Evolutionary conservation across 257 asterid genomes (phyloP).

Genomic region (Henckelia pumila): DNA sequence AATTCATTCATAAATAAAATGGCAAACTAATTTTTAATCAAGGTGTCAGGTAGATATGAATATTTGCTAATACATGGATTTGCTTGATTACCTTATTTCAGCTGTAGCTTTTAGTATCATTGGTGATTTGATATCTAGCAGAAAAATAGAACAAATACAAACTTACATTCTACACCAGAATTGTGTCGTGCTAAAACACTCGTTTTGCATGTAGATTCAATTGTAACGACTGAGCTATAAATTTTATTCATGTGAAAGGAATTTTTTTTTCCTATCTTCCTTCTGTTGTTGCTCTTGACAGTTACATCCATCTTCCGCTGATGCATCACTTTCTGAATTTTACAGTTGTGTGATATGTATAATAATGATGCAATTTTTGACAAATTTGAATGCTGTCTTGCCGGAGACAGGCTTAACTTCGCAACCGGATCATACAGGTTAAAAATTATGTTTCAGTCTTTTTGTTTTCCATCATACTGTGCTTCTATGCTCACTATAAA

Average conservation of each 20-base stretch:
- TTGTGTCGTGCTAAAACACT: background rate
- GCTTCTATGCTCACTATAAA: conserved; percentile 4
- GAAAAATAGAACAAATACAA: too few relatives aligned
- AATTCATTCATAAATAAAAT: background rate
- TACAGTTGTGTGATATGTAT: conserved; percentile 66
- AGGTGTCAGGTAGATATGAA: background rate
- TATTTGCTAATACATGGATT: background rate
- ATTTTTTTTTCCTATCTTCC: background rate
- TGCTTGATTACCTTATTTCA: background rate
- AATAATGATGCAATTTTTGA: conserved; percentile 73
- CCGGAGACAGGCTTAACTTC: conserved; percentile 58
- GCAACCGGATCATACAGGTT: conserved; percentile 86
- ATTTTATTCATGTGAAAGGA: background rate
- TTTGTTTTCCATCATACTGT: conserved; percentile 10
- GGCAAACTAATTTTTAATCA: background rate
- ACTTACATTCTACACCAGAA: background rate
- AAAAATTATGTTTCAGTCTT: conserved; percentile 4
- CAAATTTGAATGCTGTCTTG: conserved; percentile 68
- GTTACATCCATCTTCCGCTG: conserved; percentile 23
- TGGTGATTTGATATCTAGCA: background rate
- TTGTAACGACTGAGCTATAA: background rate
- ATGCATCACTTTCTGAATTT: conserved; percentile 20
- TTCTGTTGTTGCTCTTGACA: conserved; percentile 7
- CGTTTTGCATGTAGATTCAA: background rate
- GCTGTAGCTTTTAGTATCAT: background rate